Conservation (phyloP, 2,329 filamentous ascomycete species). For the Fusarium nodosum region DNA sequence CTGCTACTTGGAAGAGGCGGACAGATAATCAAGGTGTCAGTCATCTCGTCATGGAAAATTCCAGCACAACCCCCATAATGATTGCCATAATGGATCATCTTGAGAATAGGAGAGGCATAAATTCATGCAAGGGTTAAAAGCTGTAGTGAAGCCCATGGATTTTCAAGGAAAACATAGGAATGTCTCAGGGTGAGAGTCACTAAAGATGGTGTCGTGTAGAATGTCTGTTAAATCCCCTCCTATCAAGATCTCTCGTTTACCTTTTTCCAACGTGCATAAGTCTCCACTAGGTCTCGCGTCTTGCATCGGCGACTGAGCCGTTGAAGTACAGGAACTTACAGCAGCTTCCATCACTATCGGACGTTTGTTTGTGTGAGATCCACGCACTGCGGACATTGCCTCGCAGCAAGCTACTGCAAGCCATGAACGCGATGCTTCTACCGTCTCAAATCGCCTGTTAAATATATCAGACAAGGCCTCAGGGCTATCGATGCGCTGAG, state of each 20-base stretch:
- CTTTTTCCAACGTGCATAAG: conserved; percentile 45
- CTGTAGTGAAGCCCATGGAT: conserved; percentile 20
- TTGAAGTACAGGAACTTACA: conserved; percentile 32
- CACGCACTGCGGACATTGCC: conserved; percentile 34
- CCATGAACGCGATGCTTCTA: conserved; percentile 35
- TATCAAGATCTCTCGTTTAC: conserved; percentile 38
- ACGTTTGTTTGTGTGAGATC: conserved; percentile 40
- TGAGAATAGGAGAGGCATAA: conserved; percentile 3
- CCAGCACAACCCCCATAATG: conserved; percentile 18
- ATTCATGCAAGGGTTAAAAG: conserved; percentile 24
- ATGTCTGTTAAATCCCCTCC: conserved; percentile 36
- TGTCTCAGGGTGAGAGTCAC: conserved; percentile 36
- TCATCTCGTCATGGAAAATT: conserved; percentile 32
- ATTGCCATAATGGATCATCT: background rate
- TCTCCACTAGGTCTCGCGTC: conserved; percentile 36
- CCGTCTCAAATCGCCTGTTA: conserved; percentile 29
- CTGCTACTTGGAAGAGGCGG: conserved; percentile 31
- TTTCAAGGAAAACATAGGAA: conserved; percentile 36
- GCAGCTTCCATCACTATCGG: conserved; percentile 30
- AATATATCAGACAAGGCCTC: conserved; percentile 24
- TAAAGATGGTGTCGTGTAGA: conserved; percentile 39
- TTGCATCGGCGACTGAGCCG: conserved; percentile 13
- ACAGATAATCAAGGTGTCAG: background rate
- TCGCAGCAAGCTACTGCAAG: conserved; percentile 46
- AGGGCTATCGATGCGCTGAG: conserved; percentile 18